phyloP scores from a whole-genome alignment of 805 yeast genomes.

The Cyberlindnera galapagoensis region DNA sequence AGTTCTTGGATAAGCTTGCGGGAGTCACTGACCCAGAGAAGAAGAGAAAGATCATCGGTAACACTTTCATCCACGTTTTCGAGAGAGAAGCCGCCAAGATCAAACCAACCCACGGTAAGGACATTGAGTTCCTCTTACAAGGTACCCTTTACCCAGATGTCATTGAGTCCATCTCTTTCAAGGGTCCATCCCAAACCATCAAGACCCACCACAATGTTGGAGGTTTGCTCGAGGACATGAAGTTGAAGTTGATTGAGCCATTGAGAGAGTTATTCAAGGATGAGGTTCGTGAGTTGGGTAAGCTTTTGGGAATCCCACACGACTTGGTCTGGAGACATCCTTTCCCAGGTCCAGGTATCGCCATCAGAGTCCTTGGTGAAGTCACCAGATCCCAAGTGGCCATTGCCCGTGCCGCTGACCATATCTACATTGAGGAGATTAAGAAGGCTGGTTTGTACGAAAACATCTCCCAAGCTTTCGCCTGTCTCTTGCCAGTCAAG shows the following conservation, averaged over 20 bases:
- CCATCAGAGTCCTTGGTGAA: conserved; percentile 96
- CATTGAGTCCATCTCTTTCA: conserved; percentile 96
- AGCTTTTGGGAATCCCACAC: conserved; percentile 89
- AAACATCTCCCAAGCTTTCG: conserved; percentile 95
- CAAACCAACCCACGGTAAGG: conserved; percentile 82
- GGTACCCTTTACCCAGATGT: conserved; percentile 99
- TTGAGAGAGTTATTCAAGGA: conserved; percentile 97
- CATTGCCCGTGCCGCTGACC: conserved; percentile 96
- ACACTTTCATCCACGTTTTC: conserved; percentile 94
- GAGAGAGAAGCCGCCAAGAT: conserved; percentile 93
- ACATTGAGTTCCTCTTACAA: conserved; percentile 88
- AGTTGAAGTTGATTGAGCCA: conserved; percentile 96
- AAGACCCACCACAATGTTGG: conserved; percentile 99
- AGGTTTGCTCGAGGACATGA: conserved; percentile 96
- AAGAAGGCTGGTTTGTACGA: conserved; percentile 87
- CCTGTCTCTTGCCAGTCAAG: conserved; percentile 93
- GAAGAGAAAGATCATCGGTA: conserved; percentile 97
- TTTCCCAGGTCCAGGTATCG: conserved; percentile 99
- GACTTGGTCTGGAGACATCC: conserved; percentile 99
- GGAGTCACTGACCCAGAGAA: conserved; percentile 98
- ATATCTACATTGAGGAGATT: conserved; percentile 93
- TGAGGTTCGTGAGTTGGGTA: conserved; percentile 96
- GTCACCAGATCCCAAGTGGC: conserved; percentile 89
- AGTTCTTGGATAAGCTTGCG: conserved; percentile 76
- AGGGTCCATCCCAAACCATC: conserved; percentile 99